Evolutionary conservation across 371 early-diverging fungal species (phyloP), one percentile per base, ranked within the genome.

Genomic region (Actinomortierella wolfii): DNA sequence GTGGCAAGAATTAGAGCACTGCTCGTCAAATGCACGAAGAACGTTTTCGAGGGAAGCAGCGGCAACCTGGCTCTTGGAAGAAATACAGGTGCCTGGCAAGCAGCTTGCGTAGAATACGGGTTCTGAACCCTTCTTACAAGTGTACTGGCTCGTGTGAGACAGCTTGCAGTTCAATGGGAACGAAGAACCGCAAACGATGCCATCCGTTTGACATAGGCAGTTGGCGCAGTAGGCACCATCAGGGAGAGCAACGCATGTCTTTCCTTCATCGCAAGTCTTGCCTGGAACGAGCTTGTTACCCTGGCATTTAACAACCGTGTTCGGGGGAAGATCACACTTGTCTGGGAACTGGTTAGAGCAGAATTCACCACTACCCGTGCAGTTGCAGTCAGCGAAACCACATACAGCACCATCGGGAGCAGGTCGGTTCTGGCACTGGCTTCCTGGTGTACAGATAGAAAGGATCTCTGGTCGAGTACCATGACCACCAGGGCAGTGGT

Each of bases 171-270:
- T 43, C 8, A 23, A 0, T 15, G 62, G 56, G 62, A 61, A 61
- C 11, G 15, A 26, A 28, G 41, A 50, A 29, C 62, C 56, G 20
- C 62, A 61, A 18, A 61, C 51, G 0, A 15, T 43, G 11, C 62
- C 62, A 24, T 56, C 34, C 6, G 15, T 26, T 15, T 55, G 51
- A n/a, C 62, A 61, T 44, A 50, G 49, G 51, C 62, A 61, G 40
- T 24, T 45, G n/a, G 40, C 43, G 40, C 62, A 62, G 18, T 17
- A 34, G 17, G 62, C 56, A 4, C 51, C 62, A 24, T 55, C 56
- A 8, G 45, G 0, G n/a, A 56, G 15, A 6, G 51, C 13, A 21
- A 62, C 45, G 14, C 62, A 62, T 1, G 11, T 26, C 29, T 56
- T 20, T 23, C 14, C 23, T 17, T 28, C 34, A 14, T 34, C 17